Evolutionary conservation across 768 basidiomycete species (phyloP).

Genomic region (Lactifluus subvellereus): DNA sequence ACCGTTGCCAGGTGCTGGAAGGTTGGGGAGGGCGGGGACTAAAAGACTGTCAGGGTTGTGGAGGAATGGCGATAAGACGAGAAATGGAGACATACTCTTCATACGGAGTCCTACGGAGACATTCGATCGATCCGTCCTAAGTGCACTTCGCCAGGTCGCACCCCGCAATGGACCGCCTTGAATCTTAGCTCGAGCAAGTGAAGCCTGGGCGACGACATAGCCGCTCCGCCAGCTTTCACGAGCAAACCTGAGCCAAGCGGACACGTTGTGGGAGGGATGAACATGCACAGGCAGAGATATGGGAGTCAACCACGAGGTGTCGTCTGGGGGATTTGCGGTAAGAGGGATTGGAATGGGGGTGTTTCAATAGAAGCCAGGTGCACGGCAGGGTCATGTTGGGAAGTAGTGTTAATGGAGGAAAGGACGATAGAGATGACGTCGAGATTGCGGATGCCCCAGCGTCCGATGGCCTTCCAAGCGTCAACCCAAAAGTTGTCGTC

Average conservation of each 20-base stretch:
- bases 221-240: constrained; percentile 20
- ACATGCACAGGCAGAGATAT: constrained; percentile 18
- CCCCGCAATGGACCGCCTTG: neutral
- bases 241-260: constrained; percentile 19
- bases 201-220: constrained; percentile 3
- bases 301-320: constrained; percentile 18
- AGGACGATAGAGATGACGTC: constrained; percentile 52
- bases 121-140: too few species aligned
- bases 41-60: constrained; percentile 15
- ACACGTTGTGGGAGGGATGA: constrained; percentile 11
- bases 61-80: constrained; percentile 1
- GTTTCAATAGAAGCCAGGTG: constrained; percentile 45
- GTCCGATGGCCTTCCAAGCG: constrained; percentile 61
- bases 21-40: constrained; percentile 63
- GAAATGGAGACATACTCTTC: too few species aligned
- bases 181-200: constrained; percentile 1
- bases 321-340: constrained; percentile 17
- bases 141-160: constrained; percentile 14
- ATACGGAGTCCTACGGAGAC: too few species aligned
- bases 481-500: constrained; percentile 42
- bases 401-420: constrained; percentile 44
- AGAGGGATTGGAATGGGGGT: constrained; percentile 47
- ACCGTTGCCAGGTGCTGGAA: constrained; percentile 56
- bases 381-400: constrained; percentile 36
- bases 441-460: constrained; percentile 56